These are phyloP conservation scores for Neofusicoccum laricinum DNA, from an alignment of 2,329 filamentous ascomycete species.

Conservation along the genomic window DNA sequence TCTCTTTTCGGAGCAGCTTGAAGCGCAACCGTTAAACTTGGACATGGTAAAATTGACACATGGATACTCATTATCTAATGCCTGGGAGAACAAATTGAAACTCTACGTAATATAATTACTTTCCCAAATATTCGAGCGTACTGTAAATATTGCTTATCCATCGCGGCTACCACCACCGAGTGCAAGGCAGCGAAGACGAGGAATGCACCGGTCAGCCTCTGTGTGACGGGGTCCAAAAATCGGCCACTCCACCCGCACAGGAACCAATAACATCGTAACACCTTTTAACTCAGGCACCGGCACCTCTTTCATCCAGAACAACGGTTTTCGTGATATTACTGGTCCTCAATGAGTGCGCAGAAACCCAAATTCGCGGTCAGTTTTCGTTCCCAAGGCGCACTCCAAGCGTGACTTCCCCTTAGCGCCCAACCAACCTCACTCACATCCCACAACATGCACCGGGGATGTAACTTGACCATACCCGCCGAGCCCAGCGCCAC, in stretches of 20 bases:
- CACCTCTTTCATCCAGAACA: no score
- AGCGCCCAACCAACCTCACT: not conserved
- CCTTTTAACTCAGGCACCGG: not conserved
- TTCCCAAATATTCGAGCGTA: no score
- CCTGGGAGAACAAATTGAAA: no score
- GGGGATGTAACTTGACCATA: slow-evolving; percentile 2
- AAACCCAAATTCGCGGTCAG: no score
- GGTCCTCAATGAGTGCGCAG: no score
- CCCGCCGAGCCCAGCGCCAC: not conserved
- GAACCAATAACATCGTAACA: not conserved
- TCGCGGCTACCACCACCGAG: no score
- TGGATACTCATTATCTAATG: no score
- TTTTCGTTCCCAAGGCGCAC: no score
- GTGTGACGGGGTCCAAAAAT: not conserved
- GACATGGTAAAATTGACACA: not conserved
- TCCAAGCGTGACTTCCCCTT: not conserved
- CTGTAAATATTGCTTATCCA: no score
- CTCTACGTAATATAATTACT: no score
- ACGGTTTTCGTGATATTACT: no score
- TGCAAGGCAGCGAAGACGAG: not conserved
- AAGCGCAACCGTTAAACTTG: not conserved
- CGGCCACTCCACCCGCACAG: not conserved
- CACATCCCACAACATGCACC: not conserved
- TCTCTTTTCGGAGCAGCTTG: no score
- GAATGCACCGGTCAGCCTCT: not conserved